Evolutionary conservation across 176 grass and related monocot genomes (phyloP), one percentile per base, ranked within the genome.

Genomic region (Saccharum spontaneum): DNA sequence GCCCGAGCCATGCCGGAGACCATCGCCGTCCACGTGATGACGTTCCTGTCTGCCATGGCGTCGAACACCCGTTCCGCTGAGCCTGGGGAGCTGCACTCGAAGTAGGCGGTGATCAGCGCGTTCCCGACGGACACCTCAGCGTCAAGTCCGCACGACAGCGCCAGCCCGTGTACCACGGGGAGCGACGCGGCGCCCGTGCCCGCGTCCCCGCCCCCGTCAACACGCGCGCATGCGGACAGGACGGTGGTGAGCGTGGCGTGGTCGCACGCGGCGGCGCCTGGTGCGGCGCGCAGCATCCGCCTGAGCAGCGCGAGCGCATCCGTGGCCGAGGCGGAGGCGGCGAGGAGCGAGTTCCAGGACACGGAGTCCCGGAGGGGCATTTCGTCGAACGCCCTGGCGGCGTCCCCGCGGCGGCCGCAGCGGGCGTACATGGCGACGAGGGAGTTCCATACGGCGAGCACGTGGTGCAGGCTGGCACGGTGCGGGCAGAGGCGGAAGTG

Each of bases 11-110:
- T 84, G n/a, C 96, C 96, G 0, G 91, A 98, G 71, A 98, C 64
- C 87, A 98, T 92, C 0, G 93, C 93, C 4, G 96, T 95, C 96
- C 96, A 95, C 4, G 93, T 95, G 73, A 98, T 84, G 62, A 94
- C 87, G 31, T 98, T 98, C 86, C 86, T 90, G 3, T 86, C 86
- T 1, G 5, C 22, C 85, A 94, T 89, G n/a, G 63, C 65, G 6
- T 71, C 43, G 34, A 98, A 98, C 81, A 82, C 83, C 78, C 54
- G 85, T 15, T 76, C 76, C 37, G 96, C 91, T 0, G 76, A 89
- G 33, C 9, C 71, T 0, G 85, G 87, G 16, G 77, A 87, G 41
- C 86, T 65, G 9, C 86, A 89, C 73, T 87, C 82, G 17, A 95
- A 92, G 81, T 98, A 98, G 22, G 79, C 88, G 4, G 84, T 92